Conservation (phyloP, 768 basidiomycete species). For the Tubosaeta sp. region DNA sequence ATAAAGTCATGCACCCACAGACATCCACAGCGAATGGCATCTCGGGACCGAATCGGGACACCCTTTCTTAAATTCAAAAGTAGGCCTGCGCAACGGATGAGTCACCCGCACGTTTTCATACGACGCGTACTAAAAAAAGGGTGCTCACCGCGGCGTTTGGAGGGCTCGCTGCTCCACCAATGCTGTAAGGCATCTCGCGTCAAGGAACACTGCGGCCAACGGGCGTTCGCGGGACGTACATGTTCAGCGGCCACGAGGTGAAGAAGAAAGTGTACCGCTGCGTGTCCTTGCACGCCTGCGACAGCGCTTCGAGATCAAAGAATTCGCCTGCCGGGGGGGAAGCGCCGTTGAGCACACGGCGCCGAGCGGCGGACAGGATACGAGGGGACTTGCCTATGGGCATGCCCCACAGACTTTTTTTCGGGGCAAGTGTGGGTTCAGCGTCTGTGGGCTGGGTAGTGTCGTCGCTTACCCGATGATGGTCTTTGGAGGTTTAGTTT, state of each 20-base stretch:
- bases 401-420: slow-evolving; percentile 64
- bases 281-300: slow-evolving; percentile 50
- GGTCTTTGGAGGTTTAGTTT: slow-evolving; percentile 36
- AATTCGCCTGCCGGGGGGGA: slow-evolving; percentile 49
- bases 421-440: no score
- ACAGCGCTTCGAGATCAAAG: slow-evolving; percentile 65
- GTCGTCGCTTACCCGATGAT: slow-evolving; percentile 47
- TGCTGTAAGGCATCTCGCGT: slow-evolving; percentile 24
- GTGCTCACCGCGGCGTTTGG: slow-evolving; percentile 63
- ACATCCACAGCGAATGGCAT: background rate
- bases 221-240: slow-evolving; percentile 39
- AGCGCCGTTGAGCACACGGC: background rate
- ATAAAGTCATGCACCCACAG: background rate
- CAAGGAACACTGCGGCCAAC: background rate
- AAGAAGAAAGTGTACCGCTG: slow-evolving; percentile 73
- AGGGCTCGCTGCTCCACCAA: slow-evolving; percentile 66
- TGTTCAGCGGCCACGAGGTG: slow-evolving; percentile 69
- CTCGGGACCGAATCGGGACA: background rate
- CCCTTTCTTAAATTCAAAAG: slow-evolving; percentile 16
- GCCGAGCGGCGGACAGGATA: background rate
- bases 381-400: slow-evolving; percentile 41
- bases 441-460: no score
- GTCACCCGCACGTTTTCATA: background rate
- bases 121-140: background rate
- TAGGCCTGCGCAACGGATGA: slow-evolving; percentile 17